Evolutionary conservation across 2,329 filamentous ascomycete genomes (phyloP), one percentile per base, ranked within the genome.

Genomic region (Cercospora sp.): DNA sequence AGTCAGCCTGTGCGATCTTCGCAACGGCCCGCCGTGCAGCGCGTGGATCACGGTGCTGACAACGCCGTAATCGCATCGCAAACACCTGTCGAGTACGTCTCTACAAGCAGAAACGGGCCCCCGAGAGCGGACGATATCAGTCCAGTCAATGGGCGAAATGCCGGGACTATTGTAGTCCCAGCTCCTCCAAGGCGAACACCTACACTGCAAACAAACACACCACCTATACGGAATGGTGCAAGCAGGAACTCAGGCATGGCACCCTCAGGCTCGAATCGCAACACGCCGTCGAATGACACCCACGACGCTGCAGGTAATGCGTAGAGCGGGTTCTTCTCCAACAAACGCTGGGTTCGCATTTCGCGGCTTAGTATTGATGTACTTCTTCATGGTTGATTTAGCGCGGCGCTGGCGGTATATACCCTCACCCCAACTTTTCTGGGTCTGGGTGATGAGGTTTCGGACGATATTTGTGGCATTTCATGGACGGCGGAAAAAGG

Each of bases 61-160:
- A 37, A 34, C 6, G 30, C 64, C 24, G 28, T 16, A n/a, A 53
- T 37, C 45, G 43, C 63, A 18, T 53, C 57, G 21, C 67, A 49
- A 13, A 49, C 30, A n/a, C 21, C 61, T 8, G n/a, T 51, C 5
- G 28, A 45, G 37, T 51, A 40, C 51, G 24, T 37, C 26, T 55
- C 63, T 13, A 26, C 26, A 12, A 45, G 51, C 65, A 59, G 60
- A 13, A 67, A 61, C 21, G 66, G 70, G 5, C 74, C 76, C 10
- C 75, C 76, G 5, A 70, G 74, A 26, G 76, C 75, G 3, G 74
- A 76, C 51, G 76, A 77, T 51, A 74, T 77, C 49, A 75, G 70
- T 61, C 74, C 76, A n/a, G 70, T 69, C 10, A 62, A 63, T 45
- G 70, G 72, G 12, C 59, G 66, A 8, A 65, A 60, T 6, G 69